Percentiles rank a stretch among this genome's conserved stretches.
phyloP scores from a whole-genome alignment of 1,284 basidiomycete species.

The Trametes versicolor region DNA sequence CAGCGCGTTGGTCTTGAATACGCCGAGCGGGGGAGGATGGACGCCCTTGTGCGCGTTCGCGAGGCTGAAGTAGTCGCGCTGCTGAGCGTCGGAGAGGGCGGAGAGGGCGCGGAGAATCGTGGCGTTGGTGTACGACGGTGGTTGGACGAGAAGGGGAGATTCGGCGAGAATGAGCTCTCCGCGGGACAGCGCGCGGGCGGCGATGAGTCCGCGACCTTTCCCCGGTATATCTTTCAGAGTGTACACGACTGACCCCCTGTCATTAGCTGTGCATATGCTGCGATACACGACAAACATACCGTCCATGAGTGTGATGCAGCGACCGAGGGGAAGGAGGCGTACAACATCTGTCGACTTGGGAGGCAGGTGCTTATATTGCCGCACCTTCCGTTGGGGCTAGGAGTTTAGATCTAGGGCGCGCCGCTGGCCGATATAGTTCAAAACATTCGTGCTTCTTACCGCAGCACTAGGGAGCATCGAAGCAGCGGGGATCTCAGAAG shows the following conservation, averaged over 20 bases:
- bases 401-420: no score
- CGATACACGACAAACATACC: not conserved
- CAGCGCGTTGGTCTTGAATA: slow-evolving; percentile 41
- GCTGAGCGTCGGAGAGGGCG: slow-evolving; percentile 33
- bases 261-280: not conserved
- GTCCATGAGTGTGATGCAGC: not conserved
- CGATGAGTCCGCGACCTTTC: slow-evolving; percentile 30
- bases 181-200: slow-evolving; percentile 19
- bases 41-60: slow-evolving; percentile 30
- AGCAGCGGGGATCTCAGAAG: not conserved
- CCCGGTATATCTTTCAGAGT: slow-evolving; percentile 28
- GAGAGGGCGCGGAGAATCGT: slow-evolving; percentile 33
- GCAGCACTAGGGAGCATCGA: not conserved
- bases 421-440: not conserved
- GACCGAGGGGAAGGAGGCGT: not conserved
- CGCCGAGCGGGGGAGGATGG: slow-evolving; percentile 35
- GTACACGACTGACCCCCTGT: not conserved
- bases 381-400: no score
- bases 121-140: slow-evolving; percentile 27
- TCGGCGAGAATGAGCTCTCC: slow-evolving; percentile 29
- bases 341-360: no score
- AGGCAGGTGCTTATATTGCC: no score
- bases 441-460: not conserved
- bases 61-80: slow-evolving; percentile 36
- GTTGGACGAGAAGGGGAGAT: slow-evolving; percentile 19